Conservation (phyloP, 2,329 filamentous ascomycete species). For the Penicillium sp. region DNA sequence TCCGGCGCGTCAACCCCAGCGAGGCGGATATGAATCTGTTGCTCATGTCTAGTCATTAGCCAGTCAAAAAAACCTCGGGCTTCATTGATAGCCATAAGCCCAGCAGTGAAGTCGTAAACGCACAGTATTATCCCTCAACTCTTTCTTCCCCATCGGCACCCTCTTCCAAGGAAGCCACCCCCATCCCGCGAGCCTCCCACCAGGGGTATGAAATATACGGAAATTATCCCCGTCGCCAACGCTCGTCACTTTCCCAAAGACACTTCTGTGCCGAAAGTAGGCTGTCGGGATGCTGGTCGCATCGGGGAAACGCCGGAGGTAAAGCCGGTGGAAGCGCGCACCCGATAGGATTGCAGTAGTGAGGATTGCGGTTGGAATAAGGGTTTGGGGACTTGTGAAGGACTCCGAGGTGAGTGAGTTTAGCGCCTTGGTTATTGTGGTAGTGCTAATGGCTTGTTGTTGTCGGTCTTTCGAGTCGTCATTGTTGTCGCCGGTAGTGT, state of each 20-base stretch:
- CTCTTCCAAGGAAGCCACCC: constrained; percentile 78
- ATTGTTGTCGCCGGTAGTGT: constrained; percentile 26
- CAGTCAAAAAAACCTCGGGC: background rate
- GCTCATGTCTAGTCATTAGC: background rate
- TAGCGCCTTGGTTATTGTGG: constrained; percentile 48
- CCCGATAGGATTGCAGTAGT: constrained; percentile 44
- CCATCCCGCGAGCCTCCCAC: constrained; percentile 87
- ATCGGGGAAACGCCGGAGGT: constrained; percentile 82
- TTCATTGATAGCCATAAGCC: background rate
- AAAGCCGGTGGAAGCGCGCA: constrained; percentile 50
- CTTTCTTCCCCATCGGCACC: constrained; percentile 70
- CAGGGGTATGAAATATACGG: constrained; percentile 90
- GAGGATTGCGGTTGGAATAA: constrained; percentile 44
- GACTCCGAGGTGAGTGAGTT: constrained; percentile 44
- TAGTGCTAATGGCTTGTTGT: constrained; percentile 27
- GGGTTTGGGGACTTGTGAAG: constrained; percentile 42
- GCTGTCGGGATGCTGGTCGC: constrained; percentile 74
- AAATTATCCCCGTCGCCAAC: constrained; percentile 98
- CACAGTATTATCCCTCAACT: constrained; percentile 79
- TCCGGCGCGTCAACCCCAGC: constrained; percentile 95
- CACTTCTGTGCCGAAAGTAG: constrained; percentile 74
- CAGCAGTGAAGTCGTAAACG: constrained; percentile 29
- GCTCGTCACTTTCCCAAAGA: constrained; percentile 87
- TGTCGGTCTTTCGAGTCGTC: constrained; percentile 29
- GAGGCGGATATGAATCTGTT: constrained; percentile 78